These are phyloP conservation scores for Meyerozyma sp. DNA, from an alignment of 1,139 yeast genomes.

Conservation along the genomic window DNA sequence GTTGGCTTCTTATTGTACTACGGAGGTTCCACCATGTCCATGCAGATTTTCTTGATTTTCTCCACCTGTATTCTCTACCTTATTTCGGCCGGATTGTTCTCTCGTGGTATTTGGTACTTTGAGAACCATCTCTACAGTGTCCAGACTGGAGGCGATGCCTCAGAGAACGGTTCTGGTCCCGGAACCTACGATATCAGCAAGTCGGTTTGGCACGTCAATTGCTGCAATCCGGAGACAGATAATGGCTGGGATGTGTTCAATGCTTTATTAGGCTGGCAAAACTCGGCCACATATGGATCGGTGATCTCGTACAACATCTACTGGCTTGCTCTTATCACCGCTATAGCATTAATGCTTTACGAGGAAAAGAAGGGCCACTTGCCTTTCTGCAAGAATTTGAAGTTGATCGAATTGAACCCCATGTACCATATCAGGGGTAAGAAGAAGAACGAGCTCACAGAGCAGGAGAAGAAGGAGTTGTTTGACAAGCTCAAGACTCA, in stretches of 20 bases:
- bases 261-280: conserved; percentile 44
- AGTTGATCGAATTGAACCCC: conserved; percentile 17
- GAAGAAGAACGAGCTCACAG: conserved; percentile 17
- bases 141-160: conserved; percentile 62
- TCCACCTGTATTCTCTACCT: conserved; percentile 40
- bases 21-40: conserved; percentile 37
- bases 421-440: conserved; percentile 21
- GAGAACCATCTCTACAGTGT: conserved; percentile 59
- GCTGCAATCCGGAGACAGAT: conserved; percentile 87
- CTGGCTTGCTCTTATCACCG: conserved; percentile 16
- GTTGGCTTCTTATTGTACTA: conserved; percentile 35
- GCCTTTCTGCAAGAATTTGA: conserved; percentile 16
- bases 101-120: conserved; percentile 81
- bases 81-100: conserved; percentile 41
- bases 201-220: conserved; percentile 93
- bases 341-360: conserved; percentile 16
- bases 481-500: conserved; percentile 15
- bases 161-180: conserved; percentile 89
- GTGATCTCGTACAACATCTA: conserved; percentile 21
- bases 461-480: conserved; percentile 15
- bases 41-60: conserved; percentile 36
- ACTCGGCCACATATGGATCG: conserved; percentile 22
- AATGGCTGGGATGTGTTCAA: conserved; percentile 93
- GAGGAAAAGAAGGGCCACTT: conserved; percentile 23
- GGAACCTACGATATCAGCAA: conserved; percentile 83